Conservation (phyloP, 164 flowering plant species). For the Vitis riparia region DNA sequence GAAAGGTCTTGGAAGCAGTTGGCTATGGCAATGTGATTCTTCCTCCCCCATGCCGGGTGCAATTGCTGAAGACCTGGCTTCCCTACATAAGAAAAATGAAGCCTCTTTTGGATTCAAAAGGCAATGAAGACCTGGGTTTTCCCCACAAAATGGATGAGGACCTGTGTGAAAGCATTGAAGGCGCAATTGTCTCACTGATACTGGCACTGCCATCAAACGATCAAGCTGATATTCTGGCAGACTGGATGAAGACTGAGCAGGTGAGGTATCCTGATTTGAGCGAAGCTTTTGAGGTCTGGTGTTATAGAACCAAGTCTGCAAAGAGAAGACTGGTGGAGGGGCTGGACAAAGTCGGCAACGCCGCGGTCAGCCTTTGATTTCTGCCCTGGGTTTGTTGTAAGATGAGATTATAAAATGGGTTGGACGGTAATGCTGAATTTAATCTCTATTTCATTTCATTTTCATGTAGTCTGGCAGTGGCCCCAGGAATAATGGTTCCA, state of each 20-base stretch:
- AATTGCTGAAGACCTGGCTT: slow-evolving; percentile 75
- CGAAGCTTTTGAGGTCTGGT: slow-evolving; percentile 96
- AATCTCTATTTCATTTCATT: background rate
- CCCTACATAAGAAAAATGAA: slow-evolving; percentile 75
- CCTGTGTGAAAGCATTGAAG: slow-evolving; percentile 71
- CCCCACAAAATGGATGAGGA: slow-evolving; percentile 67
- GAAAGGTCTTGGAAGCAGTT: slow-evolving; percentile 81
- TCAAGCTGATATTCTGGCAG: slow-evolving; percentile 78
- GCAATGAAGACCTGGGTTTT: slow-evolving; percentile 31
- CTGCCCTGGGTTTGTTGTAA: slow-evolving; percentile 8
- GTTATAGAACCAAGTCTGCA: slow-evolving; percentile 89
- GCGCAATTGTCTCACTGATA: slow-evolving; percentile 64
- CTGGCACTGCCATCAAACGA: slow-evolving; percentile 79
- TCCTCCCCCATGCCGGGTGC: slow-evolving; percentile 50
- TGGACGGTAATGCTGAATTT: background rate
- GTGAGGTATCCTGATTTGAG: slow-evolving; percentile 75
- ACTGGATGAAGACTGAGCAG: slow-evolving; percentile 71
- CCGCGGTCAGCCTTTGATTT: slow-evolving; percentile 32
- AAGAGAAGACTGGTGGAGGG: slow-evolving; percentile 74
- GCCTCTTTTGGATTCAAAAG: slow-evolving; percentile 58
- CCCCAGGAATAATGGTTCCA: too few relatives aligned
- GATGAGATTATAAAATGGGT: background rate
- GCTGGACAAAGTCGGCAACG: slow-evolving; percentile 29
- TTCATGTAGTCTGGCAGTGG: background rate
- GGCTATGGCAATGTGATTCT: slow-evolving; percentile 84